These are phyloP conservation scores for Pouteria glomerata DNA, from an alignment of 148 eudicot species.

Conservation along the genomic window DNA sequence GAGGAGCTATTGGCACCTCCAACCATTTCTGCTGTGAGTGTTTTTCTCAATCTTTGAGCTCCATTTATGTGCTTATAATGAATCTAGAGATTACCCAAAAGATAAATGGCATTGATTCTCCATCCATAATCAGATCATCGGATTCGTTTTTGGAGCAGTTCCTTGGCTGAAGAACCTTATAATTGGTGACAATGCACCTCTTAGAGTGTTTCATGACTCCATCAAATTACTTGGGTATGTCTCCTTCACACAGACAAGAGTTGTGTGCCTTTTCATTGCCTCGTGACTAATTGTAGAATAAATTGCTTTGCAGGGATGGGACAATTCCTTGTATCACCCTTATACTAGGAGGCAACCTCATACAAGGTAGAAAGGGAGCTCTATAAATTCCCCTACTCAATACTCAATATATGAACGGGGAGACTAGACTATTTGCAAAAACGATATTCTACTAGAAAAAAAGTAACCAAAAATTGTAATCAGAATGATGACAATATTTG, in stretches of 20 bases:
- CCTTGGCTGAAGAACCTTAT: conserved; percentile 59
- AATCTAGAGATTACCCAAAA: too few relatives aligned
- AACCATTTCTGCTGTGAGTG: conserved; percentile 76
- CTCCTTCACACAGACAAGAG: too few relatives aligned
- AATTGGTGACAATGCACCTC: conserved; percentile 72
- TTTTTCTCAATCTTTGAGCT: neutral
- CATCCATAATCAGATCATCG: conserved; percentile 44
- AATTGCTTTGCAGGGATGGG: too few relatives aligned
- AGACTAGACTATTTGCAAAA: neutral
- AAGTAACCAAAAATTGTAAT: too few relatives aligned
- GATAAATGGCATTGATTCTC: neutral
- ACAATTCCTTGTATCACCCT: conserved; percentile 77
- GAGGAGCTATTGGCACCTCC: conserved; percentile 84
- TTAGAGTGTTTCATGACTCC: conserved; percentile 70
- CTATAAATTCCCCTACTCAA: neutral
- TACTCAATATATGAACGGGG: neutral
- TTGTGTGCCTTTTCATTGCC: too few relatives aligned
- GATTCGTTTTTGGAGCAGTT: conserved; percentile 60
- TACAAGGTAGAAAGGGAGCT: conserved; percentile 50
- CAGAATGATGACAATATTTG: too few relatives aligned
- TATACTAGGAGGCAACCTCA: conserved; percentile 79
- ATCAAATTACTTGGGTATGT: conserved; percentile 71
- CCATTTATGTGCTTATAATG: too few relatives aligned
- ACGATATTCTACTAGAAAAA: too few relatives aligned
- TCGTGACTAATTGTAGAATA: too few relatives aligned